Base-by-base conservation (phyloP, 495 filamentous ascomycete genomes). In the Neurospora sp. region DNA sequence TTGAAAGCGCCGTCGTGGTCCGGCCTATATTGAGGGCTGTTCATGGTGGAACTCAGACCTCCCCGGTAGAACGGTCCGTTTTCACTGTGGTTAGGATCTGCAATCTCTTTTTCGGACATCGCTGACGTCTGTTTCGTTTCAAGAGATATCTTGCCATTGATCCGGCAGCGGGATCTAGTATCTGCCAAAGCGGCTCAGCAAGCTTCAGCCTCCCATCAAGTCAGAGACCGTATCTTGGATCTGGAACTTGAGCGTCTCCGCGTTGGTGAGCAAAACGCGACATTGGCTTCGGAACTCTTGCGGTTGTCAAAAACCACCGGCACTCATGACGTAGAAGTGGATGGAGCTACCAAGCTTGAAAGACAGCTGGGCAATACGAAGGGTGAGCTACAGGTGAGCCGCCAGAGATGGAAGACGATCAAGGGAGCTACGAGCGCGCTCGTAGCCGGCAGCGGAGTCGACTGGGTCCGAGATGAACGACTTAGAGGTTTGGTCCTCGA, bases 381-480 rank as follows among this genome's bases (percentile, higher is more conserved):
- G 71, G 79, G 75, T 18, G 84, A 90, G 37, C 78, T 90, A 45
- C 86, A 84, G 74, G 81, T 80, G 18, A 88, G 87, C 73, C 87
- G 86, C 74, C 87, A 89, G 61, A 82, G 84, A 75, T 93, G 91
- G 90, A 89, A 89, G 70, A 87, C 89, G 44, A 88, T 95, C 82
- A 94, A 94, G 81, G 90, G 86, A 45, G 86, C 92, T 37, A 85
- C 90, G 14, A 91, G 90, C 71, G 92, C 89, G 4, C 85, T 92
- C 44, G 87, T 97, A 40, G 93, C 90, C 31, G 93, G 91, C 8
- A 97, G 94, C 79, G 94, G 94, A 59, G 82, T 96, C 41, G 88
- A 97, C 75, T 97, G 94, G 94, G 89, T 87, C 27, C 84, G 88
- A 68, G 89, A 97, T 80, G 87, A 89, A 47, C 84, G 83, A 70